Evolutionary conservation across 2,329 filamentous ascomycete species (phyloP), one percentile per base, ranked within the genome.

Genomic region (Fusarium humuli): DNA sequence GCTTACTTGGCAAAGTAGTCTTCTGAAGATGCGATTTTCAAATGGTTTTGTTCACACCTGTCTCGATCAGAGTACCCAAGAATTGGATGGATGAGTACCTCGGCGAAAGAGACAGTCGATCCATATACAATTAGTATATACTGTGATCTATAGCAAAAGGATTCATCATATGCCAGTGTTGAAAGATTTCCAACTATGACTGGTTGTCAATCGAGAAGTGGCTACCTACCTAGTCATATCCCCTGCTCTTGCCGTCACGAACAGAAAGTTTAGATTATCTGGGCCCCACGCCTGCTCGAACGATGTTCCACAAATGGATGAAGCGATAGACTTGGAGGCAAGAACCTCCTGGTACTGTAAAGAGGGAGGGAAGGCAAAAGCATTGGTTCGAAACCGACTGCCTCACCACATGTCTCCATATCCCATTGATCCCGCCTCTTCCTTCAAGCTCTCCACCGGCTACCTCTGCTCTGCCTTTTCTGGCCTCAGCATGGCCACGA

Each of bases 251-350:
- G 22, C 40, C n/a, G 30, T 53, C 41, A 34, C 10, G 3, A 37
- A 37, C 18, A 37, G 6, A n/a, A n/a, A 53, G 32, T 16, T 47
- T 22, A 45, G 52, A 64, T 48, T 42, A 40, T 40, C 49, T 41
- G 32, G 9, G 22, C 20, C 62, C 57, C 63, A 50, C 50, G 30
- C 37, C 27, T 22, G 18, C 53, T 64, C 44, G 40, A 53, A 55
- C 58, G 16, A 61, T 60, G 10, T 50, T n/a, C 5, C 20, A 14
- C 27, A 18, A 6, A 25, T 8, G 16, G 29, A 54, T 25, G 12
- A 20, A 40, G 44, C 7, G 25, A 40, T n/a, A 12, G 25, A 49
- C 30, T 27, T 37, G 23, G 29, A 37, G 34, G 18, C 6, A 37
- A n/a, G 34, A 37, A 10, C 34, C 34, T 37, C 34, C 10, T 3